Evolutionary conservation across 2,329 filamentous ascomycete species (phyloP).

Genomic region (Knufia petricola): DNA sequence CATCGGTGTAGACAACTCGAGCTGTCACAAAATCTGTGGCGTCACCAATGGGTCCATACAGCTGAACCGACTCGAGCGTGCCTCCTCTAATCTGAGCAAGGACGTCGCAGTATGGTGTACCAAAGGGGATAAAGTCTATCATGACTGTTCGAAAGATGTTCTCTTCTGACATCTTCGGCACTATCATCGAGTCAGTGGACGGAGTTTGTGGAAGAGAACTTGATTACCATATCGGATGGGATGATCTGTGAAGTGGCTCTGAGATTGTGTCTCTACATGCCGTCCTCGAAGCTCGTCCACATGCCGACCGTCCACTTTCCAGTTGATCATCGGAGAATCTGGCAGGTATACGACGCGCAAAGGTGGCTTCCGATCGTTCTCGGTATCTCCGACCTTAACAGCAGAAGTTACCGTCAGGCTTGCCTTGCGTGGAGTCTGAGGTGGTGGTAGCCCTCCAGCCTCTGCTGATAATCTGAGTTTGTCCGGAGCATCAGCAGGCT

Average conservation of each 20-base stretch:
- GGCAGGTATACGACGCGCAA: background rate
- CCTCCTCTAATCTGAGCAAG: constrained; percentile 17
- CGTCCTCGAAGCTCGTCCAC: background rate
- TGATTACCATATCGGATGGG: constrained; percentile 8
- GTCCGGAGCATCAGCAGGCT: background rate
- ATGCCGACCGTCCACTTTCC: constrained; percentile 2
- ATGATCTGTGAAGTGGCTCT: constrained; percentile 6
- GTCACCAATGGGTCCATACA: constrained; percentile 17
- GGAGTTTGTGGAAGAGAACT: background rate
- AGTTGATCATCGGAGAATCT: constrained; percentile 3
- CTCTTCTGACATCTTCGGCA: constrained; percentile 16
- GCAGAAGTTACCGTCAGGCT: constrained; percentile 4
- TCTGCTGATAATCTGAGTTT: background rate
- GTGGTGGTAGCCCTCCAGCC: background rate
- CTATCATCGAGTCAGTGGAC: constrained; percentile 11
- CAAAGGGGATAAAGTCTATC: constrained; percentile 20
- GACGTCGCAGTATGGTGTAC: constrained; percentile 15
- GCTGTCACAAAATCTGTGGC: constrained; percentile 18
- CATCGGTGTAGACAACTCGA: constrained; percentile 19
- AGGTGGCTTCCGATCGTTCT: background rate
- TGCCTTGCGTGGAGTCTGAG: background rate
- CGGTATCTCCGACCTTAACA: background rate
- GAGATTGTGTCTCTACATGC: background rate
- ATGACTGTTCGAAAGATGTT: constrained; percentile 22
- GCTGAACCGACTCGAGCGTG: constrained; percentile 18